Evolutionary conservation across 176 grass and related monocot species (phyloP).

Genomic region (Zea luxurians): DNA sequence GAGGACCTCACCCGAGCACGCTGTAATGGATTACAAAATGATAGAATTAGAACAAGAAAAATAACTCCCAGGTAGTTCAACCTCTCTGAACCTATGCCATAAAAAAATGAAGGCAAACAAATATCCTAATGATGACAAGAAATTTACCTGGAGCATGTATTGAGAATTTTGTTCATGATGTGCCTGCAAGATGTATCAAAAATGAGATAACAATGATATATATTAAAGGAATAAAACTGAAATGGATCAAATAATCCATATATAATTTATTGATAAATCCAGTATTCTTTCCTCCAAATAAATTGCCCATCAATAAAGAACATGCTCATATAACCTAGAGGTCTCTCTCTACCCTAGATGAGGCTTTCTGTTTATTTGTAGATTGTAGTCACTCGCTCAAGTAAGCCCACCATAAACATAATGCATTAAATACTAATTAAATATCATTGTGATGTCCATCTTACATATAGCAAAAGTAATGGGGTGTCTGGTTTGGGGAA

Average conservation of each 20-base stretch:
- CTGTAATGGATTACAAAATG: constrained; percentile 46
- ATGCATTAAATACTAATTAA: no score
- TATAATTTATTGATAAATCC: neutral
- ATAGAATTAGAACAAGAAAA: constrained; percentile 26
- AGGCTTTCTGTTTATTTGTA: no score
- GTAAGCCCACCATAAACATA: no score
- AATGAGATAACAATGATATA: constrained; percentile 9
- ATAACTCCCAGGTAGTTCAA: constrained; percentile 4
- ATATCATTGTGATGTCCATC: no score
- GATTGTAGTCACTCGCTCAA: no score
- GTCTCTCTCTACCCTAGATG: no score
- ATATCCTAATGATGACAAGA: neutral
- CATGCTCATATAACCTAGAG: no score
- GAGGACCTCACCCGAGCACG: constrained; percentile 90
- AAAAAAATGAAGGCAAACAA: neutral
- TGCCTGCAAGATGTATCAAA: constrained; percentile 66
- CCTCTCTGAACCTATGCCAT: constrained; percentile 12
- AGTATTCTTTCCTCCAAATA: constrained; percentile 4
- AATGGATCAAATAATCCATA: neutral
- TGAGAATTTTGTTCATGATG: constrained; percentile 86
- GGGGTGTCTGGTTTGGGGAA: no score
- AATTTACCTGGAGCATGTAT: constrained; percentile 66
- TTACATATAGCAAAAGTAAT: no score
- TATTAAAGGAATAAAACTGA: neutral
- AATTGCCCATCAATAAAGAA: neutral